Conservation (phyloP, 1,139 yeast genomes). For the Ashbya aceris region DNA sequence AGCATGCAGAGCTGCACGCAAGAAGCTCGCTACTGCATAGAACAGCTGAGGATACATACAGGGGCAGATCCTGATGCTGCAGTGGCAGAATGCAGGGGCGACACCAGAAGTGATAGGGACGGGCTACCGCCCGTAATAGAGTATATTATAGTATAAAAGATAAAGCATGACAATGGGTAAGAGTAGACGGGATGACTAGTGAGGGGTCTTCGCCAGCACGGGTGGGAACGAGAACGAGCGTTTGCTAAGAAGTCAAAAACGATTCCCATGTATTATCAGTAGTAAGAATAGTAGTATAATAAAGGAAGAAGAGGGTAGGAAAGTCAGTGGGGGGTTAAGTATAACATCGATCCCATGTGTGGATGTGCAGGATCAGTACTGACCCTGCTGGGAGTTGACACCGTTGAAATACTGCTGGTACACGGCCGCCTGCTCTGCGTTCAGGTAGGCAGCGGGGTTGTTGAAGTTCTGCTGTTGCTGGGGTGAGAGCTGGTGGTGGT, state of each 20-base stretch:
- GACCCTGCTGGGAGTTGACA: slow-evolving; percentile 41
- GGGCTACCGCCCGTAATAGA: no score
- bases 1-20: no score
- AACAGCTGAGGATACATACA: no score
- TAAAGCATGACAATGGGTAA: no score
- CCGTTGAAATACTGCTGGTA: slow-evolving; percentile 54
- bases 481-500: slow-evolving; percentile 15
- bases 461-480: slow-evolving; percentile 33
- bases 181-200: no score
- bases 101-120: no score
- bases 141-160: no score
- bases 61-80: no score
- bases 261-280: slow-evolving; percentile 1
- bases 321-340: not conserved
- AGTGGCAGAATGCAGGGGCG: no score
- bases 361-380: slow-evolving; percentile 20
- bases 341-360: not conserved
- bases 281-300: not conserved
- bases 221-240: no score
- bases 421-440: slow-evolving; percentile 44
- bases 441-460: slow-evolving; percentile 42
- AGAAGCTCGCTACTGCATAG: no score
- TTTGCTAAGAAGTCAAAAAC: not conserved
- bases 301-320: not conserved
- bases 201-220: no score